These are phyloP conservation scores for Crithidia brevicula DNA, from an alignment of 208 protist species.

Conservation along the genomic window DNA sequence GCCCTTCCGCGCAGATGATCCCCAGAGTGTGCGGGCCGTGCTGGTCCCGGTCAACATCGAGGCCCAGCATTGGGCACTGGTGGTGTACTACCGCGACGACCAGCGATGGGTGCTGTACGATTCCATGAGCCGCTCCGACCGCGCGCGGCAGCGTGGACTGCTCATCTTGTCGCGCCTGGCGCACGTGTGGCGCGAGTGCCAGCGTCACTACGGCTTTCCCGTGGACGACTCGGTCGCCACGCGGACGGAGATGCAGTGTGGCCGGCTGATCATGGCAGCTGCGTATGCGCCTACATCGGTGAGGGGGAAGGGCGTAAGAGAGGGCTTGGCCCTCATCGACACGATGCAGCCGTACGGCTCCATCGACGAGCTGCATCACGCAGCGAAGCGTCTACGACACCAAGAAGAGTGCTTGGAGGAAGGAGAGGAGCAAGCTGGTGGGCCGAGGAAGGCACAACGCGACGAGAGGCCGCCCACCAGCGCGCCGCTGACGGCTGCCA, in stretches of 20 bases:
- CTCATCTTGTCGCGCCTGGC: slow-evolving; percentile 41
- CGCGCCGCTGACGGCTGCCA: slow-evolving; percentile 7
- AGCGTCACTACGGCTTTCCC: slow-evolving; percentile 29
- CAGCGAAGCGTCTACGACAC: slow-evolving; percentile 30
- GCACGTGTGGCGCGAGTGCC: slow-evolving; percentile 47
- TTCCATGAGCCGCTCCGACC: slow-evolving; percentile 48
- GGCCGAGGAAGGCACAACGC: not conserved
- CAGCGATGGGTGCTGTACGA: slow-evolving; percentile 68
- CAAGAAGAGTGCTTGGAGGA: slow-evolving; percentile 19
- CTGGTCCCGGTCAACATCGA: slow-evolving; percentile 79
- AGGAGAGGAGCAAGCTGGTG: not conserved
- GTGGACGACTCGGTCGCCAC: not conserved
- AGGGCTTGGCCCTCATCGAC: slow-evolving; percentile 4
- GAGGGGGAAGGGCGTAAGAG: not conserved
- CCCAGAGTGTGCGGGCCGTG: slow-evolving; percentile 46
- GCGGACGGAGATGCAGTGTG: not conserved
- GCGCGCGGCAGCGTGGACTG: slow-evolving; percentile 16
- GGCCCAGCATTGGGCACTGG: slow-evolving; percentile 79
- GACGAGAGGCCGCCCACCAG: not conserved
- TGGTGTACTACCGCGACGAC: slow-evolving; percentile 50
- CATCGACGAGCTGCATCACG: slow-evolving; percentile 18
- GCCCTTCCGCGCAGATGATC: slow-evolving; percentile 26
- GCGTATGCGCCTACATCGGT: slow-evolving; percentile 3
- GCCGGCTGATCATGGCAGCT: not conserved
- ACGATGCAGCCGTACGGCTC: slow-evolving; percentile 27